phyloP scores from a whole-genome alignment of 106 monocot species.

The Agapanthus africanus region DNA sequence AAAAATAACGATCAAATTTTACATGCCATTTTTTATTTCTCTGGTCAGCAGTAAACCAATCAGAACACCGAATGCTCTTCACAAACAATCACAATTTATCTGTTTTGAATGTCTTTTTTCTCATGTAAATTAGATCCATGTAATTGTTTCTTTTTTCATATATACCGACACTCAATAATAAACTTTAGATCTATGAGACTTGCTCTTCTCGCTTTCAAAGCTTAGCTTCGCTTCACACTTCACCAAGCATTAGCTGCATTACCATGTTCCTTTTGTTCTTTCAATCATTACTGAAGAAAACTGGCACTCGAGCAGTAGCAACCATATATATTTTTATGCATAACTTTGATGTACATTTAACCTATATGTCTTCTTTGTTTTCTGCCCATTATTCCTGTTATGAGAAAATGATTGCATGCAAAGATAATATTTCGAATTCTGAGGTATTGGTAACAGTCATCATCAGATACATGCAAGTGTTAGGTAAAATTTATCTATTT shows the following conservation, averaged over 20 bases:
- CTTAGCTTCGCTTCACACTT: no score
- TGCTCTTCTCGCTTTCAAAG: no score
- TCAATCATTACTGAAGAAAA: neutral
- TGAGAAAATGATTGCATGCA: neutral
- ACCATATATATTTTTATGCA: neutral
- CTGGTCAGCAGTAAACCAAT: no score
- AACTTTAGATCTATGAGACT: neutral
- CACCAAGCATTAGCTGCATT: neutral
- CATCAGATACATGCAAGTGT: neutral
- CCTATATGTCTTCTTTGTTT: neutral
- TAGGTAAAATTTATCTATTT: constrained; percentile 10
- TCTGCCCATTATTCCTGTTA: neutral
- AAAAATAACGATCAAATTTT: no score
- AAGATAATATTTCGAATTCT: neutral
- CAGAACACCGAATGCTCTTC: no score
- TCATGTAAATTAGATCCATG: neutral
- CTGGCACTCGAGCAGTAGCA: neutral
- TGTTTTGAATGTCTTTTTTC: no score
- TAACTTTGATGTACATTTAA: neutral
- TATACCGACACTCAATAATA: neutral
- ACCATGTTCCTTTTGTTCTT: neutral
- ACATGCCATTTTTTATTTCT: no score
- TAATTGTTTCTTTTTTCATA: neutral
- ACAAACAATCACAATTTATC: no score
- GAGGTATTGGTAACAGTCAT: neutral